Conservation (phyloP, 352 stramenopile species). For the Phytophthora foliorum region DNA sequence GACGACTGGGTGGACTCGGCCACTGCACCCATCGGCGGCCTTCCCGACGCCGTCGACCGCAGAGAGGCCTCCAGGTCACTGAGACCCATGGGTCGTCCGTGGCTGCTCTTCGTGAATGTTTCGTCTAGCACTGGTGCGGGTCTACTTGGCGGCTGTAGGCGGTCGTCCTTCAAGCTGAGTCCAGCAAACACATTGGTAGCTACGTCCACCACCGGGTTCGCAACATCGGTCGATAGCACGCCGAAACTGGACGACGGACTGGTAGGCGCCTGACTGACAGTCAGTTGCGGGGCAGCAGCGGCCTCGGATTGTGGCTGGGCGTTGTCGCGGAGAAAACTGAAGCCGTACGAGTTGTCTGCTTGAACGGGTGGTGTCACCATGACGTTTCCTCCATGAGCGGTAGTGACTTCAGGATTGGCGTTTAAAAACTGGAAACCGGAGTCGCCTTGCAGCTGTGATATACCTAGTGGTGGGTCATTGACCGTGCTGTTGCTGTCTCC, state of each 20-base stretch:
- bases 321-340: conserved; percentile 54
- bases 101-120: conserved; percentile 49
- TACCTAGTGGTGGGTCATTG: conserved; percentile 41
- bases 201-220: conserved; percentile 19
- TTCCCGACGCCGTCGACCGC: conserved; percentile 38
- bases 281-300: conserved; percentile 16
- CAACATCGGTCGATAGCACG: conserved; percentile 36
- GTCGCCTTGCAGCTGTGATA: conserved; percentile 45
- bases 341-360: conserved; percentile 51
- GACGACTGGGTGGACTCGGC: conserved; percentile 49
- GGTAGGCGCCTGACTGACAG: conserved; percentile 32
- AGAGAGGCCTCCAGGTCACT: conserved; percentile 52
- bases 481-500: conserved; percentile 33
- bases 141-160: conserved; percentile 6
- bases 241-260: conserved; percentile 53
- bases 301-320: conserved; percentile 21
- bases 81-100: conserved; percentile 55
- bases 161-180: conserved; percentile 52
- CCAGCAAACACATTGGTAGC: conserved; percentile 65
- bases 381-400: conserved; percentile 31
- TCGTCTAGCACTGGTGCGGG: conserved; percentile 40
- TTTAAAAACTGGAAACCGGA: conserved; percentile 62
- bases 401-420: conserved; percentile 31
- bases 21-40: conserved; percentile 14
- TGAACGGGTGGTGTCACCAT: conserved; percentile 22